A percentile compares a stretch with the other conserved stretches of the same genome.
phyloP scores from a whole-genome alignment of 2,329 filamentous ascomycete genomes.

The Epichloe sibirici region DNA sequence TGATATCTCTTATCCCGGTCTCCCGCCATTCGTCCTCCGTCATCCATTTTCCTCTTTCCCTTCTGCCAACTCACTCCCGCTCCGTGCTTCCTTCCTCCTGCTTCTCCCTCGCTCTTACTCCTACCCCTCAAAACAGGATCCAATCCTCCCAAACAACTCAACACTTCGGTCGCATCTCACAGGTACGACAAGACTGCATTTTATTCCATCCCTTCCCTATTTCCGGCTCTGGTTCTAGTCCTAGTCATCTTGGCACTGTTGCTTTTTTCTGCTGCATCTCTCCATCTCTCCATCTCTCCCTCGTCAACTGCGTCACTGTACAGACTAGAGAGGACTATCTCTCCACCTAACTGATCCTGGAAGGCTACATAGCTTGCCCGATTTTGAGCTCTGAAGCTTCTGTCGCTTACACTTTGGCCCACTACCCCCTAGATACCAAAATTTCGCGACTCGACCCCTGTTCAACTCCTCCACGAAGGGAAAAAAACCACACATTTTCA shows the following conservation, averaged over 20 bases:
- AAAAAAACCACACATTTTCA: constrained; percentile 2
- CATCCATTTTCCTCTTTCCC: constrained; percentile 2
- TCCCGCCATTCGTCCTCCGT: constrained; percentile 4
- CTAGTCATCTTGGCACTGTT: constrained; percentile 3
- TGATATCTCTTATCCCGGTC: background rate
- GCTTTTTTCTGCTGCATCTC: background rate
- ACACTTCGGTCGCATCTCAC: background rate
- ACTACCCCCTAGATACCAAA: constrained; percentile 7
- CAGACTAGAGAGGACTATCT: background rate
- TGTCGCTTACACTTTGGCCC: constrained; percentile 5
- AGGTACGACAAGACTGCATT: constrained; percentile 4
- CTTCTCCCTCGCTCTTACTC: constrained; percentile 2
- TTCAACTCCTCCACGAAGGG: background rate
- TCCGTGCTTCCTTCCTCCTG: constrained; percentile 3
- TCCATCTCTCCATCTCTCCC: constrained; percentile 7
- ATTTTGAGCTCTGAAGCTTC: constrained; percentile 1
- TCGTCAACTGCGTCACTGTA: background rate
- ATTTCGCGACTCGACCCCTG: constrained; percentile 5
- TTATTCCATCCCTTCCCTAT: constrained; percentile 4
- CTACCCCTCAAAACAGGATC: background rate
- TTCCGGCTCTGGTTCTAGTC: background rate
- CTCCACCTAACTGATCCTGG: constrained; percentile 1
- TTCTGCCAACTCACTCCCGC: background rate
- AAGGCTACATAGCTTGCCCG: constrained; percentile 1
- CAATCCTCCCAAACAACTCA: background rate